phyloP scores from a whole-genome alignment of 1,284 basidiomycete genomes.

The Leucoagaricus sp. region DNA sequence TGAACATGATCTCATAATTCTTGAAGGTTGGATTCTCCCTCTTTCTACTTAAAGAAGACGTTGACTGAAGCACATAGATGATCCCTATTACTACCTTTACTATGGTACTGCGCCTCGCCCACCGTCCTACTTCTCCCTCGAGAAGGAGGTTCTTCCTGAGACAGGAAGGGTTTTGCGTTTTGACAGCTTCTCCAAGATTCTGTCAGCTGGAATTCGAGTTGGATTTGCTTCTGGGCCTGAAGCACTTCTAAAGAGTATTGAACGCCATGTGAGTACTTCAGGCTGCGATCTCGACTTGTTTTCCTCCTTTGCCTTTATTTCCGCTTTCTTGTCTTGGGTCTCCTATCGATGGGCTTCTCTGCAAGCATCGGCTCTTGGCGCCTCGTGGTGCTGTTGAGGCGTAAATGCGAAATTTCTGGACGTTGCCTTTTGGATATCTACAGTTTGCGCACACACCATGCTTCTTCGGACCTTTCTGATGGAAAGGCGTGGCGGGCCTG shows the following conservation, averaged over 20 bases:
- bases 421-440: not conserved
- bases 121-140: constrained; percentile 81
- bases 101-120: constrained; percentile 63
- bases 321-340: not conserved
- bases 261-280: constrained; percentile 59
- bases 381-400: not conserved
- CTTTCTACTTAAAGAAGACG: no score
- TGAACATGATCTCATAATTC: constrained; percentile 79
- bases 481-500: not conserved
- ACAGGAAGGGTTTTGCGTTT: constrained; percentile 84
- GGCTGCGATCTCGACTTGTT: constrained; percentile 13
- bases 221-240: constrained; percentile 86
- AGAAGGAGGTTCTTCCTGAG: constrained; percentile 51
- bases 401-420: not conserved
- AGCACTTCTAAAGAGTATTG: constrained; percentile 72
- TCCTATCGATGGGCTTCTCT: not conserved
- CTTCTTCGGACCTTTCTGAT: constrained; percentile 4
- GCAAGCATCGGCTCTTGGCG: not conserved
- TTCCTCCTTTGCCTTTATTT: constrained; percentile 3
- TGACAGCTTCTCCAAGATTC: constrained; percentile 87
- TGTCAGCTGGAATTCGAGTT: constrained; percentile 80
- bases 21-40: constrained; percentile 60
- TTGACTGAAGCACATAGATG: no score
- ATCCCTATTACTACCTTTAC: constrained; percentile 79
- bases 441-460: not conserved